These are phyloP conservation scores for Hemileccinum rubropunctum DNA, from an alignment of 768 basidiomycete species.

Conservation along the genomic window DNA sequence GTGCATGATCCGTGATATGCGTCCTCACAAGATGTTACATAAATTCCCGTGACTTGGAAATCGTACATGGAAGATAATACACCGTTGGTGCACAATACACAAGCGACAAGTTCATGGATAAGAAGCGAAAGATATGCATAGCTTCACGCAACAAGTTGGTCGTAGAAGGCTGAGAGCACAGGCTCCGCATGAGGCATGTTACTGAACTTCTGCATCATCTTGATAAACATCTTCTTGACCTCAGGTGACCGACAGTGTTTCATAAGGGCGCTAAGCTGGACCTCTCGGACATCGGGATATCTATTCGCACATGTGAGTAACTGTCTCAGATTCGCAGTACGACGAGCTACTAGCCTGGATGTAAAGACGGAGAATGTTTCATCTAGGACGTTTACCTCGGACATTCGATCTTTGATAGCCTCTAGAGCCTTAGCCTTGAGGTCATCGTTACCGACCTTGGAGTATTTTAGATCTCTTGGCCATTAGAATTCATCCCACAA, in stretches of 20 bases:
- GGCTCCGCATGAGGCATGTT: slow-evolving; percentile 9
- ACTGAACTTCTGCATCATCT: background rate
- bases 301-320: slow-evolving; percentile 7
- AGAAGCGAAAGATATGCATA: too few relatives aligned
- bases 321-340: background rate
- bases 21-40: background rate
- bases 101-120: too few relatives aligned
- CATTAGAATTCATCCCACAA: background rate
- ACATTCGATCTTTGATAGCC: slow-evolving; percentile 18
- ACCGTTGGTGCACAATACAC: background rate
- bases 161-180: slow-evolving; percentile 16
- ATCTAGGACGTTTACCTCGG: slow-evolving; percentile 17
- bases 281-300: slow-evolving; percentile 14
- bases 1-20: slow-evolving; percentile 30
- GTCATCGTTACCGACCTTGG: slow-evolving; percentile 14
- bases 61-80: background rate
- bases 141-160: slow-evolving; percentile 4
- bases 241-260: slow-evolving; percentile 2
- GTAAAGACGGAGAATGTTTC: slow-evolving; percentile 29
- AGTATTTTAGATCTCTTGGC: background rate
- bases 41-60: background rate
- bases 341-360: slow-evolving; percentile 14
- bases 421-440: slow-evolving; percentile 17
- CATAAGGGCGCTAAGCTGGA: slow-evolving; percentile 17
- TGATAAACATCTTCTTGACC: slow-evolving; percentile 16